Evolutionary conservation across 768 basidiomycete species (phyloP).

Genomic region (Leccinum obscurum): DNA sequence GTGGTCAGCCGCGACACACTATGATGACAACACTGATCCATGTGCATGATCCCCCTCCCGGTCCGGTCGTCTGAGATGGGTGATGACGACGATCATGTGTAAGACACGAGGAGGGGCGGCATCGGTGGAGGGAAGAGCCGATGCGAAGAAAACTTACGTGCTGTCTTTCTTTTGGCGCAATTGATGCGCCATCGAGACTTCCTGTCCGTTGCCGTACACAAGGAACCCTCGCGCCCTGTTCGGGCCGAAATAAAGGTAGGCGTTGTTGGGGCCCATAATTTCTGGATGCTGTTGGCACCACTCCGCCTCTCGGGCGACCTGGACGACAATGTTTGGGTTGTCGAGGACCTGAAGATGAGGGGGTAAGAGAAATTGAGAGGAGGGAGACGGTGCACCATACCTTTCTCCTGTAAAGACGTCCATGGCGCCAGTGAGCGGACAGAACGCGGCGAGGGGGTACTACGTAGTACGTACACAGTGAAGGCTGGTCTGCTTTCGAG

Average conservation of each 20-base stretch:
- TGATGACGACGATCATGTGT: not conserved
- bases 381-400: conserved; percentile 15
- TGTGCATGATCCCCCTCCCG: not conserved
- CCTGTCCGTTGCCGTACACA: conserved; percentile 65
- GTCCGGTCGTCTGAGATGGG: not conserved
- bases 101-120: too few relatives aligned
- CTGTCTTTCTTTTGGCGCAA: conserved; percentile 61
- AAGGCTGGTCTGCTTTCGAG: conserved; percentile 64
- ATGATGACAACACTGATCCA: not conserved
- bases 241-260: conserved; percentile 77
- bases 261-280: conserved; percentile 79
- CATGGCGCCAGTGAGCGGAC: conserved; percentile 5
- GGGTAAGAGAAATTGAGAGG: not conserved
- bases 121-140: not conserved
- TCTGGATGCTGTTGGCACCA: conserved; percentile 69
- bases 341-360: conserved; percentile 45
- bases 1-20: not conserved
- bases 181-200: conserved; percentile 56
- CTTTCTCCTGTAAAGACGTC: conserved; percentile 15
- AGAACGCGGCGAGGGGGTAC: not conserved
- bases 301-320: conserved; percentile 59
- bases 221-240: conserved; percentile 58
- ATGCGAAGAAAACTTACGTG: conserved; percentile 48
- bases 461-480: conserved; percentile 52
- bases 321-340: conserved; percentile 61